Conservation (phyloP, 177 flowering plant genomes). For the Vitis hybrid region DNA sequence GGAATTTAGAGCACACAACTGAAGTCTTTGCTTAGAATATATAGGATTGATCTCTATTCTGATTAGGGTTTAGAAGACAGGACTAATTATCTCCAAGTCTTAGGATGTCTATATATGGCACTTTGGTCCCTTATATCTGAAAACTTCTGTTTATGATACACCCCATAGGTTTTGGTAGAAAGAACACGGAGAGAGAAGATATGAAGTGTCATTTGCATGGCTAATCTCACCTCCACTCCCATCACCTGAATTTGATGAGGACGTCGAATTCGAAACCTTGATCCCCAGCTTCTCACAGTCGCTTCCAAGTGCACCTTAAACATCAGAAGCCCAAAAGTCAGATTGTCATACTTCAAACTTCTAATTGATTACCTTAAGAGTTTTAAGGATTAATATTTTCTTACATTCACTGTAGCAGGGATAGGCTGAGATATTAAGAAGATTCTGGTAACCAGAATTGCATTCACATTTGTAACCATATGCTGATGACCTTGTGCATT, state of each 20-base stretch:
- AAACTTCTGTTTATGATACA: no score
- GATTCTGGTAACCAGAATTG: conserved; percentile 44
- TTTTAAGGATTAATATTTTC: conserved; percentile 7
- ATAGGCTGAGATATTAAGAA: conserved; percentile 43
- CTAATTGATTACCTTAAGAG: no score
- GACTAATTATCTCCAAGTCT: no score
- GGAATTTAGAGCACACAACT: no score
- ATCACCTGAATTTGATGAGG: conserved; percentile 3
- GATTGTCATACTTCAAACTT: neutral
- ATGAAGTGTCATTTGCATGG: neutral
- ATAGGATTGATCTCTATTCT: no score
- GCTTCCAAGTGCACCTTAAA: conserved; percentile 37
- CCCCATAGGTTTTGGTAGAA: neutral
- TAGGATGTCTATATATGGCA: no score
- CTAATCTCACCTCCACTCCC: conserved; percentile 2
- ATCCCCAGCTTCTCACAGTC: conserved; percentile 45
- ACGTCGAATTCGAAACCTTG: conserved; percentile 14
- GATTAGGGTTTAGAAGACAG: no score
- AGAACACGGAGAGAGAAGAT: neutral
- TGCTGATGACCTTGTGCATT: conserved; percentile 31
- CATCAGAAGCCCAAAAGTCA: neutral
- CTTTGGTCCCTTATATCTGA: no score
- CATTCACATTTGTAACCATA: conserved; percentile 43
- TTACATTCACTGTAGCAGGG: conserved; percentile 69
- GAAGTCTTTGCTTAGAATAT: no score